Evolutionary conservation across 2,329 filamentous ascomycete genomes (phyloP), one percentile per base, ranked within the genome.

Genomic region (Epichloe elymi): DNA sequence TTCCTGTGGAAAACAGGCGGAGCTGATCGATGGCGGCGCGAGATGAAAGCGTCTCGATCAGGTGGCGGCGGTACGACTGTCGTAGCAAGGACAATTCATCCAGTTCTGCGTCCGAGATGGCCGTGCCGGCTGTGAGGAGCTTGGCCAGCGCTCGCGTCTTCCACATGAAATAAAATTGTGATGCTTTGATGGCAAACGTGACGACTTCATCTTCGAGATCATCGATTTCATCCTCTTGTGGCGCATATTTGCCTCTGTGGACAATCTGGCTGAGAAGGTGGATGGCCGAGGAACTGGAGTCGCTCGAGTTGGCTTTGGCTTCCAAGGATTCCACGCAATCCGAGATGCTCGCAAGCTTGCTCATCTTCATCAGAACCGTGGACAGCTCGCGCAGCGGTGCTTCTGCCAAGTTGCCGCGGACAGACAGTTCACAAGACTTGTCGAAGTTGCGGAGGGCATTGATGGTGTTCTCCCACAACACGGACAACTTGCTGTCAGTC

Each of bases 121-220:
- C 75, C 4, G 72, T 74, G 42, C 80, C 75, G 26, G 74, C 73
- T 15, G 74, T 69, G 37, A 87, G 65, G 15, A 76, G 66, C 50
- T 74, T 71, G 55, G 74, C 72, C 54, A 88, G 61, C 49, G 75
- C 72, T 49, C 80, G 78, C 20, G 85, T 78, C 63, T 93, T 91
- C 93, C 93, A 98, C 81, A 95, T 88, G 63, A 96, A 95, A 69
- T 96, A 97, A 68, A 94, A 88, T 45, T 89, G 76, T 48, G 85
- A 75, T 2, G 83, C 76, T 57, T 86, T 85, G 60, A 94, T 85
- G 33, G 88, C 84, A 59, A 83, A 85, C 2, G 80, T 74, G 6
- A 88, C 82, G 42, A 93, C 74, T 56, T 87, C 82, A 57, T 93
- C 86, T 65, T 97, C 91, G 12, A 87, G 72, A 42, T 82, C 82